Evolutionary conservation across 768 basidiomycete species (phyloP), one percentile per base, ranked within the genome.

Genomic region (Imleria badia): DNA sequence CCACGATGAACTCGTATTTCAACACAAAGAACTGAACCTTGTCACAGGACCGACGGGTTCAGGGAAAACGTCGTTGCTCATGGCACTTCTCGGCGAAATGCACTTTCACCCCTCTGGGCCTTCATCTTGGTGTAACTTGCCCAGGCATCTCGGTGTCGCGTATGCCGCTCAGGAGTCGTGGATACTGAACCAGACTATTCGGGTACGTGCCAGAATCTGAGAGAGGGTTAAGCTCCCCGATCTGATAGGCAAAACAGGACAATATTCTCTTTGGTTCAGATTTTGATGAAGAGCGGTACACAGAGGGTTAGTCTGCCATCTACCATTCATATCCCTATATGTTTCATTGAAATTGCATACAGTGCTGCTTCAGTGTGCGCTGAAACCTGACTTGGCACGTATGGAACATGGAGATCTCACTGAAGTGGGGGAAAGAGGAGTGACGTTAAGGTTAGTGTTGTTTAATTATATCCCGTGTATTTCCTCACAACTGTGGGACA

Each of bases 131-230:
- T 87, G 78, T 67, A 83, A 81, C 56, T 78, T 92, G 9, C 89
- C 91, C 26, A 75, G 88, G 4, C 72, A 73, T 6, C 76, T 76
- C 2, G 89, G 90, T 6, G 78, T 94, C 39, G 84, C 89, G 3
- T 92, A 89, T 65, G 87, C 86, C 9, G 85, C 87, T 5, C 91
- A 95, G 67, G 89, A 91, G 65, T 84, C 87, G 4, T 95, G 90
- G 89, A 84, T 92, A 7, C 80, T 85, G 66, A 91, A 90, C 60
- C 86, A 85, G 54, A 89, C 87, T 0, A 87, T 90, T 45, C 76
- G 73, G 64, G 85, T 83, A 31, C 20, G 36, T 23, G 19, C 23
- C 15, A 20, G 3, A 10, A 10, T 26, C 6, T 6, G 19, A 6
- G 15, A 29, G 6, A 17, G 22, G 33, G 9, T 17, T 5, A 5